Percentiles rank a stretch among this genome's conserved stretches.
Conservation (phyloP, 371 early-diverging fungal species). For the Choanephora cucurbitarum region DNA sequence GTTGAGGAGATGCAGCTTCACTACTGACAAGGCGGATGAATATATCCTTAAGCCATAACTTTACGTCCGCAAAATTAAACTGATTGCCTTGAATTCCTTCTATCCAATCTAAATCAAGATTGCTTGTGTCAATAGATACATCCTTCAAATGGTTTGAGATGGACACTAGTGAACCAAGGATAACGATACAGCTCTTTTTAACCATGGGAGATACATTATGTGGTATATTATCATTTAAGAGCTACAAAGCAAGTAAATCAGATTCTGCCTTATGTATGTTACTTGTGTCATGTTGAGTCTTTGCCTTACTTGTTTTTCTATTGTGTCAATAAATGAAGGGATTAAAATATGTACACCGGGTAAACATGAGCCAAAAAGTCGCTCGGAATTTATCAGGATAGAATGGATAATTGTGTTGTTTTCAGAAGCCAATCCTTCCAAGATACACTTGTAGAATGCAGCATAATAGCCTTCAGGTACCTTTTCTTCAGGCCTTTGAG, state of each 20-base stretch:
- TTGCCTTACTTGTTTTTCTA: conserved; percentile 54
- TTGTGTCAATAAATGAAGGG: conserved; percentile 62
- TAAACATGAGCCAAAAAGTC: conserved; percentile 63
- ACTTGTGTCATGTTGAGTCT: too few relatives aligned
- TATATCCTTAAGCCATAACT: conserved; percentile 52
- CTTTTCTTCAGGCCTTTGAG: conserved; percentile 65
- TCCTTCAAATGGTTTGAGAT: conserved; percentile 40
- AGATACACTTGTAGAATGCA: conserved; percentile 67
- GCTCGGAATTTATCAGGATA: conserved; percentile 66
- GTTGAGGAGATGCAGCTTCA: conserved; percentile 27
- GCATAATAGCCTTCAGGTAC: conserved; percentile 58
- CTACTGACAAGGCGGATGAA: conserved; percentile 46
- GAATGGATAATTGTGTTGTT: conserved; percentile 59
- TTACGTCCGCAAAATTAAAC: conserved; percentile 38
- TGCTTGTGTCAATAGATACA: conserved; percentile 29
- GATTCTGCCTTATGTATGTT: background rate
- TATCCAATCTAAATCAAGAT: conserved; percentile 24
- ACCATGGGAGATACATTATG: conserved; percentile 29
- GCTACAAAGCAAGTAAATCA: conserved; percentile 9
- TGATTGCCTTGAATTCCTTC: conserved; percentile 12
- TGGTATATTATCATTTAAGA: conserved; percentile 26
- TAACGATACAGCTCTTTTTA: conserved; percentile 44
- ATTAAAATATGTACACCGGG: conserved; percentile 73
- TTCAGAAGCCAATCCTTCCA: conserved; percentile 62
- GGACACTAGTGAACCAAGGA: conserved; percentile 44